Evolutionary conservation across 139 green algal genomes (phyloP), one percentile per base, ranked within the genome.

Genomic region (Trebouxia sp.): DNA sequence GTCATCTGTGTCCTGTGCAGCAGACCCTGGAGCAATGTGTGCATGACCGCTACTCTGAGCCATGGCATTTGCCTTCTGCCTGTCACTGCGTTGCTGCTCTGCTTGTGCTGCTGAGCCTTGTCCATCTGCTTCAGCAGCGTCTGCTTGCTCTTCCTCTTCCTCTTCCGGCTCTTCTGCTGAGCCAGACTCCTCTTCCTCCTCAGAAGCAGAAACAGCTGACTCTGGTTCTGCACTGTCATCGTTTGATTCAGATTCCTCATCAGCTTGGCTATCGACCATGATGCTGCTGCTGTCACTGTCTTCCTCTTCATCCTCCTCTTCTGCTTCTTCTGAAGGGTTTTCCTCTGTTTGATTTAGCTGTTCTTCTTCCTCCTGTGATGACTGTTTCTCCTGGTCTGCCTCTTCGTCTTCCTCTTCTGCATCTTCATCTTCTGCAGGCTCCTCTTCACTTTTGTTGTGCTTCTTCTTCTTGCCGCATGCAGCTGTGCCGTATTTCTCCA

Each of bases 401-500:
- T n/a, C n/a, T n/a, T n/a, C n/a, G n/a, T n/a, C n/a, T n/a, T n/a
- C n/a, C n/a, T n/a, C n/a, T n/a, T n/a, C n/a, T n/a, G n/a, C n/a
- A n/a, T n/a, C n/a, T n/a, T n/a, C n/a, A n/a, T n/a, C n/a, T n/a
- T n/a, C n/a, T n/a, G n/a, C n/a, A n/a, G n/a, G n/a, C n/a, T n/a
- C n/a, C n/a, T n/a, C n/a, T n/a, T n/a, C n/a, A n/a, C n/a, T n/a
- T n/a, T n/a, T n/a, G n/a, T n/a, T n/a, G n/a, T n/a, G n/a, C 45
- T 32, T 81, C 45, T 9, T 69, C 83, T 26, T 65, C 37, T 39
- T 66, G 74, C n/a, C 84, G 30, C 72, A 6, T 47, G 39, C 67
- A 30, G 11, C 42, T 43, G 48, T 45, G 2, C 79, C 79, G 43
- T 92, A 79, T 83, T 88, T 88, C 22, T 70, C 67, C 62, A 90